A percentile compares a stretch with the other conserved stretches of the same genome.
phyloP scores from a whole-genome alignment of 176 grass and related monocot species.

The Carex pumila region DNA sequence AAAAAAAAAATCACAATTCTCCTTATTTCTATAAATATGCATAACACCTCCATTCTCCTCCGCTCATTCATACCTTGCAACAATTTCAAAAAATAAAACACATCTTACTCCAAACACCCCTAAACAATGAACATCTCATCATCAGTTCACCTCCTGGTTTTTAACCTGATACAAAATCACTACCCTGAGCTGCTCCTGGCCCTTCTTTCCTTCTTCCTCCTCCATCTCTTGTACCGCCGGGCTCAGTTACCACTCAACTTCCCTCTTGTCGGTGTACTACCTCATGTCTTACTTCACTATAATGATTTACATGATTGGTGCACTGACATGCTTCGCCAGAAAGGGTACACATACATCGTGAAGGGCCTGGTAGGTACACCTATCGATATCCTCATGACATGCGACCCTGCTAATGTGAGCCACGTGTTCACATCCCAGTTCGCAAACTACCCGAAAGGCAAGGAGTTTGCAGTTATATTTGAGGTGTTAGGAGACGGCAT shows the following conservation, averaged over 20 bases:
- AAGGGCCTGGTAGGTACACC: conserved; percentile 33
- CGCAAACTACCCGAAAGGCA: conserved; percentile 69
- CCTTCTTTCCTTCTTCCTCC: conserved; percentile 36
- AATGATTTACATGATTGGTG: conserved; percentile 44
- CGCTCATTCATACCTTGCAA: not conserved
- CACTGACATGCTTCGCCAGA: conserved; percentile 18
- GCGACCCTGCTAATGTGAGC: conserved; percentile 56
- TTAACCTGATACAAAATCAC: not conserved
- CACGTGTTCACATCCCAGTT: conserved; percentile 56
- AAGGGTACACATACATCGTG: conserved; percentile 28
- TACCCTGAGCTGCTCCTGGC: conserved; percentile 56
- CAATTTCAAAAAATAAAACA: conserved; percentile 1
- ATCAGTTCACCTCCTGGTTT: not conserved
- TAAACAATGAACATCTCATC: not conserved
- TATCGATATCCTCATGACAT: conserved; percentile 43
- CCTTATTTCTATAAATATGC: not conserved
- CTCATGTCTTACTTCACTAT: conserved; percentile 21
- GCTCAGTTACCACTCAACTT: conserved; percentile 43
- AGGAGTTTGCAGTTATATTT: conserved; percentile 47
- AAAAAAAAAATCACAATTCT: not conserved
- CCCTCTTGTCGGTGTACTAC: conserved; percentile 54
- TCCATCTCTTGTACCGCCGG: conserved; percentile 27
- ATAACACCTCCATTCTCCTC: not conserved
- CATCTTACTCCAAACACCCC: not conserved
- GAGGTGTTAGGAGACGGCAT: conserved; percentile 64